Conservation (phyloP, 345 rosid genomes). For the Moricandia moricandioides region DNA sequence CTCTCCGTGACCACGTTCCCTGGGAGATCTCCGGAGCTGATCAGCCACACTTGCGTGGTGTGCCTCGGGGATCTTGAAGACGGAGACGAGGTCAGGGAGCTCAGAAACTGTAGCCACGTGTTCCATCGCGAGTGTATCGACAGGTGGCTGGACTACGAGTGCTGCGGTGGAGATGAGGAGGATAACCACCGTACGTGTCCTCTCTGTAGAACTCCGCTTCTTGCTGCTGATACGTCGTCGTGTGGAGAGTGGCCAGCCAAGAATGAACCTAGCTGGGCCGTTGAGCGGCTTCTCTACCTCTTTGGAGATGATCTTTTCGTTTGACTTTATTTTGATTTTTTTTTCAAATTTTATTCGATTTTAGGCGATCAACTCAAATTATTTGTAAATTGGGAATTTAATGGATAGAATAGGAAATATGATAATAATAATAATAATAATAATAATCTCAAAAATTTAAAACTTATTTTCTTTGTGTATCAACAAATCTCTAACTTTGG, state of each 20-base stretch:
- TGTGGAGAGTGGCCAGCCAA: constrained; percentile 25
- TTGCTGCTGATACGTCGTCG: constrained; percentile 28
- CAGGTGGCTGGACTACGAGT: constrained; percentile 34
- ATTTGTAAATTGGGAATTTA: constrained; percentile 4
- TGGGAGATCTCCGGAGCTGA: constrained; percentile 21
- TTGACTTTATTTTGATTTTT: neutral
- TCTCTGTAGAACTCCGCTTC: constrained; percentile 72
- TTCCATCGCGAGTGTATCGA: constrained; percentile 80
- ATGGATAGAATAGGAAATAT: neutral
- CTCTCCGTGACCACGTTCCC: constrained; percentile 52
- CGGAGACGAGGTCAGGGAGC: constrained; percentile 61
- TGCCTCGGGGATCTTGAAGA: constrained; percentile 53
- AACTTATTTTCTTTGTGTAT: neutral
- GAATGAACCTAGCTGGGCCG: constrained; percentile 84
- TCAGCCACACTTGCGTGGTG: constrained; percentile 60
- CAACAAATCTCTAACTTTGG: neutral
- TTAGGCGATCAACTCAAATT: neutral
- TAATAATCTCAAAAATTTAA: neutral
- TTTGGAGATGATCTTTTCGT: constrained; percentile 74
- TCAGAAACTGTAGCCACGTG: constrained; percentile 79
- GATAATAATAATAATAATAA: neutral
- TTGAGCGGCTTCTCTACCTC: constrained; percentile 69
- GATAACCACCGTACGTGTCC: constrained; percentile 70
- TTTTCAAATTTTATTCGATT: neutral
- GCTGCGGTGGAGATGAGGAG: constrained; percentile 30